Evolutionary conservation across 1,284 basidiomycete species (phyloP), one percentile per base, ranked within the genome.

Genomic region (Exsudoporus floridanus): DNA sequence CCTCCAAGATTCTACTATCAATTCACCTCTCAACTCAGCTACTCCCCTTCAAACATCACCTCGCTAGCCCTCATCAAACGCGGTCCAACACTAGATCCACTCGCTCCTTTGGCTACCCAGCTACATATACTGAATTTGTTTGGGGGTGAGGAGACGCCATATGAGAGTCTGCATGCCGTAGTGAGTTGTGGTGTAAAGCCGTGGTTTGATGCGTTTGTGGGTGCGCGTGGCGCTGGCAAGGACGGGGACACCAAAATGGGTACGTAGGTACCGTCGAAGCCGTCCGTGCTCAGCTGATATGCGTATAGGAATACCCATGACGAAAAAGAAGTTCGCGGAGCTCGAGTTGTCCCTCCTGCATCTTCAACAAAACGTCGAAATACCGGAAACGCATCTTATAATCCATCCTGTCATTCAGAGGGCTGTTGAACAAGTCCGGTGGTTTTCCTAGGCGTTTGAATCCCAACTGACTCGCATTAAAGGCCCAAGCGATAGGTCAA

Each of bases 271-370:
- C 23, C 5, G 6, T 35, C 31, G 14, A 45, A 23, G 12, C 12
- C 14, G n/a, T 33, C 18, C 25, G 14, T 40, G 34, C 34, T 30
- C 25, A 6, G 44, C 56, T 58, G 42, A 52, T 46, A 38, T 13
- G 40, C 36, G 36, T 42, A 57, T 39, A 88, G 90, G 94, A 56
- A 98, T 99, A 52, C 96, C 97, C 6, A 93, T 98, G 79, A 95
- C 96, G 31, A 98, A 97, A 82, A 96, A 96, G 79, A 98, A 98
- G 74, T 98, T 99, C 67, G 95, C 96, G 16, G 96, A 99, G 68
- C 84, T 99, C 52, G 96, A 99, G 71, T 77, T 98, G n/a, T 96
- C 92, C 6, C 77, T 99, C 8, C 77, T 98, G 7, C 97, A 99
- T 67, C 80, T 99, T 4, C 97, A 99, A 69, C 96, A 99, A 73